phyloP scores from a whole-genome alignment of 768 basidiomycete species.

The Pulveroboletus sp. region DNA sequence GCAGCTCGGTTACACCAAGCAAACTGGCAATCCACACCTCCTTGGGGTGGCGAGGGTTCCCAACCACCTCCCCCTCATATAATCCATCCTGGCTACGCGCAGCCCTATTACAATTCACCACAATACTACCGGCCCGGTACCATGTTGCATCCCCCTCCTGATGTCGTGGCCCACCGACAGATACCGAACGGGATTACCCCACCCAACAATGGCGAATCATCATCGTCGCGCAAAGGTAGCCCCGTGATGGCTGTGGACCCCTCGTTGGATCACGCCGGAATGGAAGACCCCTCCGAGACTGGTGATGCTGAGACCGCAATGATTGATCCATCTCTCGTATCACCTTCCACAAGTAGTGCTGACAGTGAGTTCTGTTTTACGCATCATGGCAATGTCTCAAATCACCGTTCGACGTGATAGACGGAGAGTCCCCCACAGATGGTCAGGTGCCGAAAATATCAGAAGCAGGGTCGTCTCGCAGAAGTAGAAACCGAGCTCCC shows the following conservation, averaged over 20 bases:
- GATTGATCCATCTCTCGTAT: constrained; percentile 38
- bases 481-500: not conserved
- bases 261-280: constrained; percentile 11
- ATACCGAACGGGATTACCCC: constrained; percentile 22
- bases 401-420: constrained; percentile 33
- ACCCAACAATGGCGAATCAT: constrained; percentile 23
- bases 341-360: constrained; percentile 11
- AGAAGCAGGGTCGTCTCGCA: constrained; percentile 7
- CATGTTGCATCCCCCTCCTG: constrained; percentile 22
- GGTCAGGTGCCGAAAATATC: constrained; percentile 5
- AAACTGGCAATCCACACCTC: constrained; percentile 39
- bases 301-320: constrained; percentile 20
- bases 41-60: constrained; percentile 33
- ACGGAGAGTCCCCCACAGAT: constrained; percentile 22
- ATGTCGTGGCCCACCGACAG: constrained; percentile 16
- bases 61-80: constrained; percentile 30
- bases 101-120: constrained; percentile 32
- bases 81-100: constrained; percentile 34
- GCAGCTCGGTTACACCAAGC: constrained; percentile 43
- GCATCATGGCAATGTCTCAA: constrained; percentile 31
- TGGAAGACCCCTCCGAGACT: constrained; percentile 11
- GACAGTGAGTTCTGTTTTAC: constrained; percentile 18
- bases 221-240: constrained; percentile 25
- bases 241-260: constrained; percentile 26
- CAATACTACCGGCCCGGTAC: constrained; percentile 45